phyloP scores from a whole-genome alignment of 2,329 filamentous ascomycete species.

The Dothistroma septosporum region DNA sequence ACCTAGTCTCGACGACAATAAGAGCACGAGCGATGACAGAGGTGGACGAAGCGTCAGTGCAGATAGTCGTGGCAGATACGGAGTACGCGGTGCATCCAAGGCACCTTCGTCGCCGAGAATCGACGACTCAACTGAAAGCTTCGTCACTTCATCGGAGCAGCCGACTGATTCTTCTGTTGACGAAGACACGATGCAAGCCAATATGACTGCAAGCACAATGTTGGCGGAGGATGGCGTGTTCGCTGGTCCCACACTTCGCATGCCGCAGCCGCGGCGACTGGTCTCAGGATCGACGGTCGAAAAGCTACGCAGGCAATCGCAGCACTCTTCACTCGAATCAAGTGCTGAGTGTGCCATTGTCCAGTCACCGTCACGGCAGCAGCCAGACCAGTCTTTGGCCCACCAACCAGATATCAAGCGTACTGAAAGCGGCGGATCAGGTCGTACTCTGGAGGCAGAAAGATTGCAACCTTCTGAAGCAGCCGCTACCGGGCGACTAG shows the following conservation, averaged over 20 bases:
- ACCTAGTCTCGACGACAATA: constrained; percentile 31
- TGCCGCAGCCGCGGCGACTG: constrained; percentile 22
- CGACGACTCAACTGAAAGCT: constrained; percentile 68
- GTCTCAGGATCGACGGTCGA: constrained; percentile 25
- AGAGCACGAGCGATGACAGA: constrained; percentile 36
- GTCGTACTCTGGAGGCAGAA: constrained; percentile 12
- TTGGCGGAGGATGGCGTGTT: constrained; percentile 84
- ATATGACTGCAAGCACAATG: constrained; percentile 81
- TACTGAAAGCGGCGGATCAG: constrained; percentile 15
- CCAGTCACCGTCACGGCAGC: constrained; percentile 29
- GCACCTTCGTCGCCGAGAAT: constrained; percentile 50
- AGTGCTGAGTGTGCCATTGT: constrained; percentile 26
- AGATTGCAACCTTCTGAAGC: constrained; percentile 6
- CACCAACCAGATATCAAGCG: constrained; percentile 11
- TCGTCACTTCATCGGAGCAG: constrained; percentile 40
- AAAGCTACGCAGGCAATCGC: constrained; percentile 32
- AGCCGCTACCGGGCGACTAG: constrained; percentile 13
- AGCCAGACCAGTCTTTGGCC: constrained; percentile 21
- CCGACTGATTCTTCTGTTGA: constrained; percentile 20
- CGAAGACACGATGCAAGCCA: constrained; percentile 15
- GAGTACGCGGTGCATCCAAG: constrained; percentile 48
- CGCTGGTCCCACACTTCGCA: constrained; percentile 64
- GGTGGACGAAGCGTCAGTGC: constrained; percentile 60
- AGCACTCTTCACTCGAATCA: constrained; percentile 35
- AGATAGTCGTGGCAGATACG: constrained; percentile 36